These are phyloP conservation scores for Cucurbita pepo DNA, from an alignment of 306 rosid genomes.

Conservation along the genomic window DNA sequence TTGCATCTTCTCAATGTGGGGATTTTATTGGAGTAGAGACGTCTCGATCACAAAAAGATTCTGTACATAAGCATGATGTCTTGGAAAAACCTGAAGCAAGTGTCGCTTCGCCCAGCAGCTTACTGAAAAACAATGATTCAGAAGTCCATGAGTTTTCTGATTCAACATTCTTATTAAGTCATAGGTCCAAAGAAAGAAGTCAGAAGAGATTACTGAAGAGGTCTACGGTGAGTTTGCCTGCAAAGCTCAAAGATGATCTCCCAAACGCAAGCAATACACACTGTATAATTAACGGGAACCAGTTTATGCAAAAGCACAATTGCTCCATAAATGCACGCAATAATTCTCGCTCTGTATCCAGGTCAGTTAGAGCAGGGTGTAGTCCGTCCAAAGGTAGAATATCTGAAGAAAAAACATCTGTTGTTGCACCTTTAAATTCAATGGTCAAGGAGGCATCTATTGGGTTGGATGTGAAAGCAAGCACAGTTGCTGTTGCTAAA, in stretches of 20 bases:
- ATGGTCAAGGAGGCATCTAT: slow-evolving; percentile 19
- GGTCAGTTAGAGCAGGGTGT: slow-evolving; percentile 17
- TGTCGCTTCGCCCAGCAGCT: slow-evolving; percentile 39
- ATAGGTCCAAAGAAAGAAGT: slow-evolving; percentile 23
- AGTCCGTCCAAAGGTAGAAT: slow-evolving; percentile 40
- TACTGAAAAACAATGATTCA: slow-evolving; percentile 18
- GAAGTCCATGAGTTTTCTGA: slow-evolving; percentile 21
- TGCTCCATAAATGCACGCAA: slow-evolving; percentile 17
- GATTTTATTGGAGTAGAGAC: slow-evolving; percentile 22
- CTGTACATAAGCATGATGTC: slow-evolving; percentile 12
- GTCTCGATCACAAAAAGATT: slow-evolving; percentile 13
- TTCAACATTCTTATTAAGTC: slow-evolving; percentile 17
- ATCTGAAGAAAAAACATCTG: slow-evolving; percentile 22
- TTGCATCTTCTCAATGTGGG: slow-evolving; percentile 23
- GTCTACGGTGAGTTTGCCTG: slow-evolving; percentile 16
- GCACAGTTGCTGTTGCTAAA: slow-evolving; percentile 27
- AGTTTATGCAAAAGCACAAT: slow-evolving; percentile 17
- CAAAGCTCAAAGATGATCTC: slow-evolving; percentile 16
- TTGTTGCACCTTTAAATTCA: slow-evolving; percentile 16
- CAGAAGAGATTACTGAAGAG: slow-evolving; percentile 22
- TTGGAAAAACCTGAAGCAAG: slow-evolving; percentile 25
- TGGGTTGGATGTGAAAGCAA: slow-evolving; percentile 28
- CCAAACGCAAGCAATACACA: slow-evolving; percentile 26
- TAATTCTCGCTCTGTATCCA: slow-evolving; percentile 18
- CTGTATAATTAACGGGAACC: slow-evolving; percentile 22